Base-by-base conservation (phyloP, 441 rosid species). In the Omphalea diandra region DNA sequence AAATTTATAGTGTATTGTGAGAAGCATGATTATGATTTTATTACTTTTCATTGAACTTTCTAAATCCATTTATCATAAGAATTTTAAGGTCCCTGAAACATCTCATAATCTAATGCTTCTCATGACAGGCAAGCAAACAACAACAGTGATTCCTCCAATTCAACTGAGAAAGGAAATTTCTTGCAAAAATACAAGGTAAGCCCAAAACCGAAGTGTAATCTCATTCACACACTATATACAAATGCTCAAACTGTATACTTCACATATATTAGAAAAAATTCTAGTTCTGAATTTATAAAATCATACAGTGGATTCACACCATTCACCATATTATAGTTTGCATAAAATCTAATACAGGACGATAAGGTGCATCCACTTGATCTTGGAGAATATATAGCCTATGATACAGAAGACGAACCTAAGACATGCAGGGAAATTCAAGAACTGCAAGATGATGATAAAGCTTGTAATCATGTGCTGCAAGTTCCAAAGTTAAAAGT, bases 291-390 rank as follows among this genome's bases (percentile, higher is more conserved):
- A 35, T 64, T 20, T 52, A 14, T 31, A n/a, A 54, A 63, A 14
- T 46, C 20, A 33, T 17, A 46, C 4, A 24, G 44, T 29, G 36
- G 12, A 22, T 32, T 57, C 65, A 32, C 12, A 2, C 12, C 4
- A 24, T 18, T 20, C 12, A 2, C 12, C 4, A 24, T 18, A 40
- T 1, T 6, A 7, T 33, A 26, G n/a, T 60, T 17, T 14, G 27
- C 24, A 22, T 14, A 56, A 31, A 81, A 71, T 53, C 68, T 17
- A 36, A 53, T 82, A 75, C 88, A 85, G 88, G 70, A 76, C 75
- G 81, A 85, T 63, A 82, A 78, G 73, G 83, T 85, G 77, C 82
- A 83, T 60, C 79, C 84, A 52, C 65, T 82, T 70, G 84, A 75
- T 81, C 72, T 79, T 40, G 73, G 14, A 76, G 79, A 76, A 20